phyloP scores from a whole-genome alignment of 345 rosid genomes.

The Orychophragmus violaceus region DNA sequence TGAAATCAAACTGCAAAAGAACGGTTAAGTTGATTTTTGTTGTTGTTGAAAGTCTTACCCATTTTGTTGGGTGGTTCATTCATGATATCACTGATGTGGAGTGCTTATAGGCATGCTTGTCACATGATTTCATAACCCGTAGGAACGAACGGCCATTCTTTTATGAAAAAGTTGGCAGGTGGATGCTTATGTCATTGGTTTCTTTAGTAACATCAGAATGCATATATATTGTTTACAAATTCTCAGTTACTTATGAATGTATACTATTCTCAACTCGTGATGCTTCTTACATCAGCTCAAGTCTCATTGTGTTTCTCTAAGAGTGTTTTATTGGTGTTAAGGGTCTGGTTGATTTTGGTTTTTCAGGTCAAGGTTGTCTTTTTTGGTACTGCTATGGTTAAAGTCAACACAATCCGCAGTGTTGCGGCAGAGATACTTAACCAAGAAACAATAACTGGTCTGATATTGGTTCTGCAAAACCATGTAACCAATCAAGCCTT shows the following conservation, averaged over 20 bases:
- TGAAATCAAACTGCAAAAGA: neutral
- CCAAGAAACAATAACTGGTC: slow-evolving; percentile 51
- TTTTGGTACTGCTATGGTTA: slow-evolving; percentile 56
- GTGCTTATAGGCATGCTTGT: neutral
- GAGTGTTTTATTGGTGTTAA: neutral
- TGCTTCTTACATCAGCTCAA: slow-evolving; percentile 11
- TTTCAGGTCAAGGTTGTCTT: slow-evolving; percentile 62
- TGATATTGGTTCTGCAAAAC: slow-evolving; percentile 69
- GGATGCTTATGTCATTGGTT: neutral
- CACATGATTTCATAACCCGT: neutral
- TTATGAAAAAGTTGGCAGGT: neutral
- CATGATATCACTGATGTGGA: neutral
- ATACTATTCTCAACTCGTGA: neutral
- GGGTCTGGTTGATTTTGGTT: slow-evolving; percentile 11
- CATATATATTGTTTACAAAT: neutral
- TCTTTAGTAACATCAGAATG: neutral
- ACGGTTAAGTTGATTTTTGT: neutral
- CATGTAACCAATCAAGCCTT: slow-evolving; percentile 68
- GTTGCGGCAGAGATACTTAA: slow-evolving; percentile 53
- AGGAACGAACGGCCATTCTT: neutral
- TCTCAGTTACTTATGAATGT: neutral
- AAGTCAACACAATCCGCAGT: slow-evolving; percentile 55
- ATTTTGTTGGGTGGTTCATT: neutral
- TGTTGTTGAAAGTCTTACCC: neutral
- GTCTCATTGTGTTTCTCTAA: neutral